A percentile compares a stretch with the other conserved stretches of the same genome.
Conservation (phyloP, 768 basidiomycete species). For the Porphyrellus cyaneotinctus region DNA sequence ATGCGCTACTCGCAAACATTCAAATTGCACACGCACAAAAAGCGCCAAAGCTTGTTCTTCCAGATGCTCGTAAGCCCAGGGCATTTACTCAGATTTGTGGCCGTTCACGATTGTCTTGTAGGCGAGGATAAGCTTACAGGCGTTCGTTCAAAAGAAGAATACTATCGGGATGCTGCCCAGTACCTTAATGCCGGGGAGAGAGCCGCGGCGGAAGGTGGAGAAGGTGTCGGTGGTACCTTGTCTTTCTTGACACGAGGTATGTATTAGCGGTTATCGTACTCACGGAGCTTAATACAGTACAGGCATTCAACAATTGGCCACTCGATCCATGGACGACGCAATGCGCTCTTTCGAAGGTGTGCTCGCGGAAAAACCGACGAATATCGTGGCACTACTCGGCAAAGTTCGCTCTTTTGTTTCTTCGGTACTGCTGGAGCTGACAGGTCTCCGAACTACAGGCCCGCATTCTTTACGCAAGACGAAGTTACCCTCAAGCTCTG, state of each 20-base stretch:
- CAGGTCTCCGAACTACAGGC: no score
- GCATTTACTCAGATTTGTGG: background rate
- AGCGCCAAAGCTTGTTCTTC: slow-evolving; percentile 77
- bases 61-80: slow-evolving; percentile 60
- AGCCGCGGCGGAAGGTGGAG: slow-evolving; percentile 54
- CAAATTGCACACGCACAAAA: slow-evolving; percentile 73
- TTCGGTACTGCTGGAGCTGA: background rate
- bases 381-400: slow-evolving; percentile 82
- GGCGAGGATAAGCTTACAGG: slow-evolving; percentile 61
- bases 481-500: slow-evolving; percentile 67
- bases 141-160: slow-evolving; percentile 63
- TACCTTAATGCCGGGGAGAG: slow-evolving; percentile 60
- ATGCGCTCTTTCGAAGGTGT: slow-evolving; percentile 78
- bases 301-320: slow-evolving; percentile 84
- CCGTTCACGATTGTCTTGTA: slow-evolving; percentile 23
- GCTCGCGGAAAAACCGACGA: slow-evolving; percentile 73
- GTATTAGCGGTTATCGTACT: slow-evolving; percentile 2
- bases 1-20: slow-evolving; percentile 81
- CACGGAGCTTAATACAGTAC: background rate
- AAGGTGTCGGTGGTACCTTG: slow-evolving; percentile 51
- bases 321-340: slow-evolving; percentile 78
- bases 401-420: slow-evolving; percentile 47
- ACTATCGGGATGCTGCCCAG: slow-evolving; percentile 64
- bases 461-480: slow-evolving; percentile 68
- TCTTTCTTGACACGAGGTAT: slow-evolving; percentile 65